Evolutionary conservation across 768 basidiomycete genomes (phyloP).

Genomic region (Leccinum rimulosum): DNA sequence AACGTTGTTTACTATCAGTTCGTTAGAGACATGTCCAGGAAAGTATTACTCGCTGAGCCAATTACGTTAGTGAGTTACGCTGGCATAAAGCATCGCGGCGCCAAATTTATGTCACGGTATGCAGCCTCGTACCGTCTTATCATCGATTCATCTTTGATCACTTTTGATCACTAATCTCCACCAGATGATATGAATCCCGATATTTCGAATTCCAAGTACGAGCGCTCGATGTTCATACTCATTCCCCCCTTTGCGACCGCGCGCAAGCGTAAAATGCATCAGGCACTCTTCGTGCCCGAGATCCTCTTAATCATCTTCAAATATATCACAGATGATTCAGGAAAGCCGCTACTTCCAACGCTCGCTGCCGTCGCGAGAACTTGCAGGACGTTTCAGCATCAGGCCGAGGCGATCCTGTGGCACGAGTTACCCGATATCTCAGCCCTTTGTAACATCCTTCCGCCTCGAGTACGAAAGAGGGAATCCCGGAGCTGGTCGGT

Average conservation of each 20-base stretch:
- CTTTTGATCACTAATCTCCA: no score
- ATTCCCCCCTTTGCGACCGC: background rate
- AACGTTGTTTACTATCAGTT: background rate
- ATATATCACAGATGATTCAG: conserved; percentile 14
- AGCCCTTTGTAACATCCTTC: conserved; percentile 17
- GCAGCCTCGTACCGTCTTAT: background rate
- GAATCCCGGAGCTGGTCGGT: conserved; percentile 18
- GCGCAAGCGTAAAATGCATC: conserved; percentile 14
- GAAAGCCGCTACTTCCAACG: conserved; percentile 13
- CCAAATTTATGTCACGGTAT: background rate
- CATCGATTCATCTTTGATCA: no score
- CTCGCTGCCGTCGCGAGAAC: conserved; percentile 29
- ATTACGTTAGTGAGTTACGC: background rate
- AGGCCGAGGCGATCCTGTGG: conserved; percentile 27
- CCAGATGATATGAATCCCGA: background rate
- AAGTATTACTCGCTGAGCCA: background rate
- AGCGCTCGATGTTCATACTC: conserved; percentile 3
- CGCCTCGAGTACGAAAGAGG: conserved; percentile 12
- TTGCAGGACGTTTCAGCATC: conserved; percentile 19
- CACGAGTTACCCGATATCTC: conserved; percentile 8
- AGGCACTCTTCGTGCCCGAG: conserved; percentile 19
- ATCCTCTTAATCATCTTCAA: conserved; percentile 24
- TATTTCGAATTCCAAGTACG: background rate
- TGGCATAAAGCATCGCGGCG: background rate
- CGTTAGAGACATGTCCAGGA: background rate